Evolutionary conservation across 192 early-diverging fungal species (phyloP).

Genomic region (Podila epicladia): DNA sequence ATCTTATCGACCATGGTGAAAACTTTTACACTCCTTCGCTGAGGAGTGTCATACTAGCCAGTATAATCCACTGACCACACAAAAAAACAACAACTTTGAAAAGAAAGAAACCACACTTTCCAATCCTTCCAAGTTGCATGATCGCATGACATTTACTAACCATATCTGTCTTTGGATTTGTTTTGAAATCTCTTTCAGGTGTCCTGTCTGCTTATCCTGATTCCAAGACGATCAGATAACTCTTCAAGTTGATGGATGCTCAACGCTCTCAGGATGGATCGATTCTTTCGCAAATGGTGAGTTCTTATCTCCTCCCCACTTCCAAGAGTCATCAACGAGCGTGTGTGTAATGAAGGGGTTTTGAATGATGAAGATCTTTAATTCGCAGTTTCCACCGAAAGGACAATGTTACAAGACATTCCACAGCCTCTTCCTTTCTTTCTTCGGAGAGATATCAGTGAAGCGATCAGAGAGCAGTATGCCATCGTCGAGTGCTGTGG

Average conservation of each 20-base stretch:
- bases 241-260: no score
- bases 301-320: background rate
- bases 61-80: conserved; percentile 54
- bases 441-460: conserved; percentile 20
- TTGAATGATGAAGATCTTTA: conserved; percentile 46
- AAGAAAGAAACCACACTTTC: background rate
- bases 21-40: conserved; percentile 53
- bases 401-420: conserved; percentile 50
- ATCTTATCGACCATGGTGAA: conserved; percentile 55
- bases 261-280: background rate
- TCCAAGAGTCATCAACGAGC: no score
- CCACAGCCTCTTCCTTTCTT: conserved; percentile 25
- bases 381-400: conserved; percentile 56
- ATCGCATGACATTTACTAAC: no score
- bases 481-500: conserved; percentile 52
- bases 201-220: no score
- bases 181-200: background rate
- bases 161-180: background rate
- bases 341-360: background rate
- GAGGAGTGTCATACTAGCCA: conserved; percentile 56
- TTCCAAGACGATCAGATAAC: no score
- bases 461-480: conserved; percentile 56
- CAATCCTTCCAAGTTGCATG: background rate
- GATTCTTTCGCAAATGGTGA: background rate
- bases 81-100: background rate